Percentiles rank a stretch among this genome's conserved stretches.
These are phyloP conservation scores for Geum urbanum DNA, from an alignment of 306 rosid species.

Conservation along the genomic window DNA sequence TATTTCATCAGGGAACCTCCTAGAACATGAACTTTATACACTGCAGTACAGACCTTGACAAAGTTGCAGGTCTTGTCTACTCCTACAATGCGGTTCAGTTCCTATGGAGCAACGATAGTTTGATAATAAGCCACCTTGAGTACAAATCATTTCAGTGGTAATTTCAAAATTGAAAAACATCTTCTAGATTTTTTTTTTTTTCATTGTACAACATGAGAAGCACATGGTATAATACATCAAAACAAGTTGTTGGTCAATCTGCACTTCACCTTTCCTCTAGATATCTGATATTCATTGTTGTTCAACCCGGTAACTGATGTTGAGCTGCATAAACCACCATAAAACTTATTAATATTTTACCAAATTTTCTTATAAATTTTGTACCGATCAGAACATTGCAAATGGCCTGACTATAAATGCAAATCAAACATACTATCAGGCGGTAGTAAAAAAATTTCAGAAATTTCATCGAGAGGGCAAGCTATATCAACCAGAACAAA, in stretches of 20 bases:
- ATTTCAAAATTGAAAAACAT: background rate
- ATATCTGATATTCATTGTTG: conserved; percentile 91
- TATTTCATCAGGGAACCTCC: conserved; percentile 4
- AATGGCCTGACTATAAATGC: background rate
- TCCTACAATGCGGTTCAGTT: conserved; percentile 55
- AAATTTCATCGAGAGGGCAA: background rate
- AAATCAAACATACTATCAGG: background rate
- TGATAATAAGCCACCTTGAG: conserved; percentile 13
- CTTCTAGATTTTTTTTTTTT: background rate
- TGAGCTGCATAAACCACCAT: conserved; percentile 39
- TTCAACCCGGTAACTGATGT: conserved; percentile 80
- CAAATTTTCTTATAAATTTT: background rate
- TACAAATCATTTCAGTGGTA: background rate
- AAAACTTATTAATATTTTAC: background rate
- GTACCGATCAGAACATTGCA: background rate
- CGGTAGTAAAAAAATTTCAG: background rate
- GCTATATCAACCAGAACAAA: background rate
- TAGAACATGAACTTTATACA: conserved; percentile 19
- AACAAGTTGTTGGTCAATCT: background rate
- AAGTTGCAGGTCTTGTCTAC: conserved; percentile 69
- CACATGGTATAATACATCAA: background rate
- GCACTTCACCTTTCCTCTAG: conserved; percentile 72
- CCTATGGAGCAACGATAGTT: conserved; percentile 40
- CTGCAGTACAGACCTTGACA: conserved; percentile 60
- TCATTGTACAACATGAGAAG: conserved; percentile 1